Evolutionary conservation across 805 yeast species (phyloP), one percentile per base, ranked within the genome.

Genomic region (Tetrapisispora iriomotensis): DNA sequence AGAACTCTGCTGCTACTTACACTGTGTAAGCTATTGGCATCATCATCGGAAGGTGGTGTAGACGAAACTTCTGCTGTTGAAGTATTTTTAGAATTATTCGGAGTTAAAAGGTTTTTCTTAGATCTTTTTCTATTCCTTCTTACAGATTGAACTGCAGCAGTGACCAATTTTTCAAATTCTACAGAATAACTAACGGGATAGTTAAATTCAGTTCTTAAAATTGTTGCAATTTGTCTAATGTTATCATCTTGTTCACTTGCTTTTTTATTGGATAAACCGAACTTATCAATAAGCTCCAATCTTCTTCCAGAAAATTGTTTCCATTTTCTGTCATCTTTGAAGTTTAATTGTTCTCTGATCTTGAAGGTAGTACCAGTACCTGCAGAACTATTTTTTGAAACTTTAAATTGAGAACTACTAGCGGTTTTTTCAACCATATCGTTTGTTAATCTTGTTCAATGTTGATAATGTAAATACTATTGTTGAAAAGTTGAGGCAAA

Each of bases 111-210:
- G 18, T 56, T 54, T 49, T 69, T 71, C 44, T 67, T 66, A 7
- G 76, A 73, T 46, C 95, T 61, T 54, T 81, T 84, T 43, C 95
- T 70, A 58, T 90, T 90, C 47, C 98, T 68, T 45, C 97, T 67
- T 1, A 84, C 96, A 37, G 94, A 80, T 61, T 90, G 98, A 21
- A 90, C 80, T 1, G 96, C 97, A 8, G 95, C 94, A 27, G 95
- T 68, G 0, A 92, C 96, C 26, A 90, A 68, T 57, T 81, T 83
- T 59, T 87, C 95, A 56, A 90, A 90, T 47, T 92, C 97, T 1
- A 67, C 60, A 21, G 77, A 62, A 12, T 75, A 69, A 6, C 69
- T 71, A 2, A 61, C 62, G 2, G 80, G 73, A 56, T 78, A 88
- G 5, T 77, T 75, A 51, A 85, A 92, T 62, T 92, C 98, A 2